Conservation (phyloP, 2,329 filamentous ascomycete species). For the Diaporthe velutina region DNA sequence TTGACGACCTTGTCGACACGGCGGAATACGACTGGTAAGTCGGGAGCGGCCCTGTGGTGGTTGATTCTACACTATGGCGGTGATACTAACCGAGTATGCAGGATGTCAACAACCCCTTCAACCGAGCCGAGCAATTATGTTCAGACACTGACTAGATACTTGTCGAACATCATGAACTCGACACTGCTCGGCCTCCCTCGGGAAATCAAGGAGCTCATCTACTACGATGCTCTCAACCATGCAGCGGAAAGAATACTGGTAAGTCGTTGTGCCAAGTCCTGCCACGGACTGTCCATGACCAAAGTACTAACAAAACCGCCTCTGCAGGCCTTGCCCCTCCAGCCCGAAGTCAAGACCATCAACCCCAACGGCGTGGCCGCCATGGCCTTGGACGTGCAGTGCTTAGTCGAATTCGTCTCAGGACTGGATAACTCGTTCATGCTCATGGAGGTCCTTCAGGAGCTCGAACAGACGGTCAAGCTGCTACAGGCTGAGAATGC, state of each 20-base stretch:
- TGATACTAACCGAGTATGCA: constrained; percentile 43
- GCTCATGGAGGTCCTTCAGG: constrained; percentile 88
- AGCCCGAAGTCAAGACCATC: constrained; percentile 84
- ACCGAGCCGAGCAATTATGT: constrained; percentile 91
- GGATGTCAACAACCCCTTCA: constrained; percentile 69
- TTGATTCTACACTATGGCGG: neutral
- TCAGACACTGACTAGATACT: constrained; percentile 91
- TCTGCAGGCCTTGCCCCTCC: constrained; percentile 78
- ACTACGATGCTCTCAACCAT: constrained; percentile 95
- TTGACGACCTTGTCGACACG: constrained; percentile 96
- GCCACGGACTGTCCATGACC: neutral
- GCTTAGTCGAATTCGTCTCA: constrained; percentile 88
- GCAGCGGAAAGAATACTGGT: constrained; percentile 88
- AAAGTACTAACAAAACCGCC: constrained; percentile 39
- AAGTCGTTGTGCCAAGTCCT: constrained; percentile 44
- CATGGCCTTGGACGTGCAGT: constrained; percentile 85
- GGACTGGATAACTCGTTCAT: constrained; percentile 87
- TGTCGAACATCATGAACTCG: constrained; percentile 96
- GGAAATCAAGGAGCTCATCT: constrained; percentile 97
- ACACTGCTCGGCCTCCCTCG: constrained; percentile 93
- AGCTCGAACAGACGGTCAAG: constrained; percentile 91
- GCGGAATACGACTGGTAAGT: constrained; percentile 93
- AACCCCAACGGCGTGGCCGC: constrained; percentile 87
- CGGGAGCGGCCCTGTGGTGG: neutral
- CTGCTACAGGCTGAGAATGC: constrained; percentile 89